Base-by-base conservation (phyloP, 305 asterid species). In the Lippia alba region DNA sequence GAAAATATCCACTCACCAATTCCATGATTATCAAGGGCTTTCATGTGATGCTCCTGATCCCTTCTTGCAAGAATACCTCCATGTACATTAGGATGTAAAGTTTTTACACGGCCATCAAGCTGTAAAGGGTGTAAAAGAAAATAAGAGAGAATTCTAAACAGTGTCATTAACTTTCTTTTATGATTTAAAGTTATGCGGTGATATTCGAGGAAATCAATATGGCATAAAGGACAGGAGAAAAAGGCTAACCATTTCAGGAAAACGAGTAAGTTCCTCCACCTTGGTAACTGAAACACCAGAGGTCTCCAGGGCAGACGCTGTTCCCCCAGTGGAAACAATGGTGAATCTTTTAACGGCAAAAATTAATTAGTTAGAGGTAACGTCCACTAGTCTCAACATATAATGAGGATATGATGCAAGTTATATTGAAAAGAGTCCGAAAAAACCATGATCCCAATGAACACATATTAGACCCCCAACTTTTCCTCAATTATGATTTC, bases 21-120 rank as follows among this genome's bases (percentile, higher is more conserved):
- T 64, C 91, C 90, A 78, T 91, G 95, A 57, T 79, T 80, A 74
- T 82, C 86, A 58, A 94, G 89, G 71, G 97, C 87, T 84, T 85
- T 86, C 97, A 91, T 88, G 86, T 94, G 99, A 87, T 90, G 95
- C 66, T 87, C 74, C 80, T 83, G 87, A 80, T 94, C 97, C 75
- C 97, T 87, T 86, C 97, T 85, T 67, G 97, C 99, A 78, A 94
- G 96, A 77, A 94, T 94, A 63, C 96, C 99, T 72, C 99, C 97
- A 74, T 94, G 97, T 72, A 91, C 79, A 71, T 75, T 83, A 32
- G 99, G 99, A 78, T 94, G 97, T 56, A 94, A 82, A 45, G 99
- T 94, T 86, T 94, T 94, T 64, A 94, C 99, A 75, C 99, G 97
- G 7, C 99, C 99, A 79, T 94, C 97, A 74, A 94, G 97, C 97